Evolutionary conservation across 805 yeast genomes (phyloP), one percentile per base, ranked within the genome.

Genomic region (Candida nitratophila): DNA sequence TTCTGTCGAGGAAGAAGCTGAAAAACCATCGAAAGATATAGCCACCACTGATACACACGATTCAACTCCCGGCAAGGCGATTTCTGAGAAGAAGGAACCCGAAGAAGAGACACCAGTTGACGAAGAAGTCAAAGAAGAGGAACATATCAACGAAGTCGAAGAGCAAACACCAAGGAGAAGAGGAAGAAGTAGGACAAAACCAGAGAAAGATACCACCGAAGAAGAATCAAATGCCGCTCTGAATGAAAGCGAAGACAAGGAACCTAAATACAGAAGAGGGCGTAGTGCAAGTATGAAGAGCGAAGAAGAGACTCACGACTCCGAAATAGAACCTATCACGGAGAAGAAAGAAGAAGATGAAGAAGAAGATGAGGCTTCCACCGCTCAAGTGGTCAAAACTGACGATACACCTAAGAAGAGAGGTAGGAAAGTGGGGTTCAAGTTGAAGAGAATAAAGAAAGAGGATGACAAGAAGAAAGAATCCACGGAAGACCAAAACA

Each of bases 261-360:
- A 29, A 4, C 15, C 15, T 11, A 29, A 11, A 7, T 17, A 11
- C 24, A 34, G 19, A 20, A 34, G 37, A 19, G 22, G 24, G 4
- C 37, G 37, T 19, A 16, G 24, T 14, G 17, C 37, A 12, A 34
- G 37, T 34, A 41, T 24, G 16, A 42, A n/a, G 16, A 37, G 20
- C 12, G 41, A 37, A 24, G 35, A 38, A 17, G 39, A 34, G 24
- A 20, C 24, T 34, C n/a, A 4, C 15, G 24, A 20, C 9, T 12
- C 7, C n/a, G 38, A 35, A 6, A 47, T 42, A 12, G 40, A 30
- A 12, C 27, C 27, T 7, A 34, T 39, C 6, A 15, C 39, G 5
- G 24, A 24, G 5, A 41, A 20, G 15, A 42, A 37, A 16, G 40
- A 43, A n/a, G 42, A 41, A 15, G 45, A 40, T 2, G 40, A 29